Conservation (phyloP, 371 early-diverging fungal genomes). For the Mucor irregularis region DNA sequence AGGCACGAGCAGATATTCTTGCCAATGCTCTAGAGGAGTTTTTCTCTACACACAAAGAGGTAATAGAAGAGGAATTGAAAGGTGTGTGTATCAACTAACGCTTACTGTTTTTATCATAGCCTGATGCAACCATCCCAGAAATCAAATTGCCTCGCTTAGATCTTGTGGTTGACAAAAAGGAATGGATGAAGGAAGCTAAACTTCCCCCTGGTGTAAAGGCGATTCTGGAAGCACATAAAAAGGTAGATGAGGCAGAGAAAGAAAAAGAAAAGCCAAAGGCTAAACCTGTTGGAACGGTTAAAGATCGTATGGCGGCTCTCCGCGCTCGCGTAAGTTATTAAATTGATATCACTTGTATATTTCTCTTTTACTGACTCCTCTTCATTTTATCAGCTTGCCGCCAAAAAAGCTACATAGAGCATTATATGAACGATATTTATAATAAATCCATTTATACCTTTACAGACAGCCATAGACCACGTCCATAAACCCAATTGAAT, state of each 20-base stretch:
- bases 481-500: no score
- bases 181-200: conserved; percentile 34
- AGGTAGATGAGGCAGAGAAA: conserved; percentile 22
- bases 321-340: conserved; percentile 37
- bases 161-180: conserved; percentile 28
- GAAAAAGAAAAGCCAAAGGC: conserved; percentile 21
- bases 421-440: no score
- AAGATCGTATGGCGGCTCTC: conserved; percentile 39
- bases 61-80: not conserved
- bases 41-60: conserved; percentile 29
- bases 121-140: conserved; percentile 38
- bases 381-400: no score
- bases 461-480: no score
- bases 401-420: no score
- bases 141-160: conserved; percentile 30
- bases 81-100: not conserved
- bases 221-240: conserved; percentile 28
- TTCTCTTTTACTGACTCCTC: no score
- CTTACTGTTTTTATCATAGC: conserved; percentile 4
- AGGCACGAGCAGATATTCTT: conserved; percentile 25
- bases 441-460: no score
- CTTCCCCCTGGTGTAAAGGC: conserved; percentile 38
- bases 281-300: conserved; percentile 30
- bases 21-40: conserved; percentile 14
- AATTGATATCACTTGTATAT: no score